Evolutionary conservation across 352 stramenopile genomes (phyloP).

Genomic region (Paralagenidium karlingii): DNA sequence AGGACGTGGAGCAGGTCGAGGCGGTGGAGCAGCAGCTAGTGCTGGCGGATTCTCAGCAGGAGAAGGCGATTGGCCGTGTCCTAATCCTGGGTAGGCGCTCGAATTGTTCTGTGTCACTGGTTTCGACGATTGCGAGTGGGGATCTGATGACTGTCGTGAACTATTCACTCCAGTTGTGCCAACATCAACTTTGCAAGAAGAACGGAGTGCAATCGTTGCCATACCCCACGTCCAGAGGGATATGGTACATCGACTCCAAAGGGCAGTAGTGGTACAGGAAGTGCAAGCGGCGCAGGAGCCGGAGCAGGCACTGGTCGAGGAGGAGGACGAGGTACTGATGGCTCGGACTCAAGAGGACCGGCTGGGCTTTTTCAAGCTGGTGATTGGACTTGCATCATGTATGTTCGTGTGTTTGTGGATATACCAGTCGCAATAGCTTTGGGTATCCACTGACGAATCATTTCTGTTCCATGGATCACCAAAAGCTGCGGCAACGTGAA

Average conservation of each 20-base stretch:
- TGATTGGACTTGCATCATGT: slow-evolving; percentile 77
- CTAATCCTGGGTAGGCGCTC: slow-evolving; percentile 48
- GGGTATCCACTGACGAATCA: neutral
- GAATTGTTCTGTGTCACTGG: too few species aligned
- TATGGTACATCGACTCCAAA: slow-evolving; percentile 7
- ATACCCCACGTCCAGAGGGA: slow-evolving; percentile 42
- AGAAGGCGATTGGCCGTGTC: slow-evolving; percentile 67
- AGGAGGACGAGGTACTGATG: too few species aligned
- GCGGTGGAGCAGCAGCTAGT: slow-evolving; percentile 7
- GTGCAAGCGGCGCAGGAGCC: slow-evolving; percentile 7
- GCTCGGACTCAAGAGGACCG: slow-evolving; percentile 38
- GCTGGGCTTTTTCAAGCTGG: slow-evolving; percentile 65
- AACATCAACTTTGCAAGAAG: slow-evolving; percentile 81
- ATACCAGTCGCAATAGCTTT: neutral
- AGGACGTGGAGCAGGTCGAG: too few species aligned
- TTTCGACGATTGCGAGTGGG: neutral
- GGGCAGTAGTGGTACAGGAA: slow-evolving; percentile 7
- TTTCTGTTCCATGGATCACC: neutral
- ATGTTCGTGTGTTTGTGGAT: slow-evolving; percentile 5
- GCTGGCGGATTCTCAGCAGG: slow-evolving; percentile 30
- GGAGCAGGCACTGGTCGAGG: too few species aligned
- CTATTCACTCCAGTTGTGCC: slow-evolving; percentile 26
- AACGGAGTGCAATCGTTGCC: slow-evolving; percentile 68
- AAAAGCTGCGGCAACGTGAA: slow-evolving; percentile 83
- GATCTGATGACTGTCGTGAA: neutral